Evolutionary conservation across 2,329 filamentous ascomycete species (phyloP), one percentile per base, ranked within the genome.

Genomic region (Alternaria longipes): DNA sequence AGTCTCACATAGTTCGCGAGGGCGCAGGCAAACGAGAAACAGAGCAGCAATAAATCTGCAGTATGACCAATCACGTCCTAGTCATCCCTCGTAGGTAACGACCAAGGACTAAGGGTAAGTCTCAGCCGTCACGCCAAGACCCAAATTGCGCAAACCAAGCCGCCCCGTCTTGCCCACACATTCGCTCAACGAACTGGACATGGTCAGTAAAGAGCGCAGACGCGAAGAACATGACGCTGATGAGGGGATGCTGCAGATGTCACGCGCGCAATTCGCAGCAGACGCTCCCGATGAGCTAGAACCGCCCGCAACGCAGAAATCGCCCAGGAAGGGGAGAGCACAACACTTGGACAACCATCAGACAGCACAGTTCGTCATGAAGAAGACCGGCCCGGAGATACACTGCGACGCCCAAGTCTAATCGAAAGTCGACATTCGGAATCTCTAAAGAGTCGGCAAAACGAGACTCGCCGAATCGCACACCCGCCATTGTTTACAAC

Each of bases 401-500:
- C 42, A 70, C 70, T 46, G 69, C 69, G 3, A 84, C 82, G 1
- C 82, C 82, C 8, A 80, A 72, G 59, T 83, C 82, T 3, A 74
- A 78, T 40, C 74, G 82, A 14, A 83, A 80, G 56, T 79, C 84
- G 5, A 67, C 83, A 5, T 84, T 84, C 66, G 77, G 79, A 40
- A 83, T 81, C 8, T 80, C 82, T 3, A 0, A 71, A 20, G 81
- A 81, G 55, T 66, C 72, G 8, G 62, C 65, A 22, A 69, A 72
- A n/a, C 70, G 74, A 34, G 75, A 79, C 6, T 72, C 70, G 3
- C 68, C 73, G 3, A 68, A 72, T 24, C 75, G 72, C 50, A 92
- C 90, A 1, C 90, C 91, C 0, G 86, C 87, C 38, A 85, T 88
- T 67, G 84, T 86, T 42, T 87, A 85, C 64, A 91, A 92, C 65